phyloP scores from a whole-genome alignment of 192 early-diverging fungal species.

The Coemansia umbellata region DNA sequence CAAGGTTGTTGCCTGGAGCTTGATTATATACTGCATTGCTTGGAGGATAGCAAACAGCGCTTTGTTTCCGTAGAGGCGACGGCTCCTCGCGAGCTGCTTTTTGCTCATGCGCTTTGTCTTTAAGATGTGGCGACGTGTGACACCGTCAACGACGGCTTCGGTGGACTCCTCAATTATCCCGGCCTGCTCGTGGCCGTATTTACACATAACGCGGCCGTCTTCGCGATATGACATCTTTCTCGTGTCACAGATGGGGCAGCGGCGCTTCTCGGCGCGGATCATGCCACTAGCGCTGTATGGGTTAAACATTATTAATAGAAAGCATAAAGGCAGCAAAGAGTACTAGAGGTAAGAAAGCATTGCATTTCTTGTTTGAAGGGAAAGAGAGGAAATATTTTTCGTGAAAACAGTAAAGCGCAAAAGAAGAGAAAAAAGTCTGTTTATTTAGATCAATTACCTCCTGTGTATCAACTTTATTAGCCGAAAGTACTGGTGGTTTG shows the following conservation, averaged over 20 bases:
- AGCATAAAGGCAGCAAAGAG: not conserved
- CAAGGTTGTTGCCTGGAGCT: slow-evolving; percentile 23
- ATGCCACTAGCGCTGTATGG: not conserved
- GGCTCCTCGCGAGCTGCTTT: not conserved
- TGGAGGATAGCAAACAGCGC: slow-evolving; percentile 34
- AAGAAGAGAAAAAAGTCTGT: not conserved
- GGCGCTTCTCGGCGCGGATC: slow-evolving; percentile 16
- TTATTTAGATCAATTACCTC: too few relatives aligned
- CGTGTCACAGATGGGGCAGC: slow-evolving; percentile 39
- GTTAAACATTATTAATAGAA: not conserved
- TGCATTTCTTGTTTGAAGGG: not conserved
- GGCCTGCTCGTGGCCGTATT: slow-evolving; percentile 40
- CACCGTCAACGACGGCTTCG: slow-evolving; percentile 22
- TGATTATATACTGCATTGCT: slow-evolving; percentile 31
- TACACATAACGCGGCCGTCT: slow-evolving; percentile 43
- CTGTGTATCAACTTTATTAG: too few relatives aligned
- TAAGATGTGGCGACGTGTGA: slow-evolving; percentile 19
- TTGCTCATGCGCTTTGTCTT: slow-evolving; percentile 12
- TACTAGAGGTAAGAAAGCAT: not conserved
- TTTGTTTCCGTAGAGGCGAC: slow-evolving; percentile 24
- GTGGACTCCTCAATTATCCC: slow-evolving; percentile 31
- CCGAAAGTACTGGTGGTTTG: too few relatives aligned
- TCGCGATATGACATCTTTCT: slow-evolving; percentile 25
- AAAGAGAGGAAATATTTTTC: not conserved
- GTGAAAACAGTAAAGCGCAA: not conserved